Conservation (phyloP, 2,329 filamentous ascomycete genomes). For the Geoglossum cookeanum region DNA sequence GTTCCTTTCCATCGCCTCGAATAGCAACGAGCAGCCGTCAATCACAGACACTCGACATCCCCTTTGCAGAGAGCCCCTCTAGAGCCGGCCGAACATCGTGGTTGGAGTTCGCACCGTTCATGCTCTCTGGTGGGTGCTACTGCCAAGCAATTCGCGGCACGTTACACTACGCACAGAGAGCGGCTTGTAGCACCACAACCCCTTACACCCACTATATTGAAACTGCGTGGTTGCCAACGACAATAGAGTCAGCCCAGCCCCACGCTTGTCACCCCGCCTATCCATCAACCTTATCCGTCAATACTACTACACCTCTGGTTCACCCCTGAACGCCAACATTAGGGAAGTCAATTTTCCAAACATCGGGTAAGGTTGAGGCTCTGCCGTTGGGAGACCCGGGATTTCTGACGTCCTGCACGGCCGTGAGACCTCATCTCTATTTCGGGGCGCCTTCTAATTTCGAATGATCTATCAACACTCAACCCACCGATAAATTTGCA, state of each 20-base stretch:
- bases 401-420: neutral
- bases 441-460: neutral
- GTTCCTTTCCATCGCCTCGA: neutral
- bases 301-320: neutral
- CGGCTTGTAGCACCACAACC: neutral
- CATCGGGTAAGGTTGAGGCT: neutral
- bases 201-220: constrained; percentile 1
- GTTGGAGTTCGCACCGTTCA: neutral
- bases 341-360: neutral
- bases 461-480: neutral
- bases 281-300: constrained; percentile 1
- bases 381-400: neutral
- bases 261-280: constrained; percentile 1
- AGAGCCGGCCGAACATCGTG: neutral
- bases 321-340: neutral
- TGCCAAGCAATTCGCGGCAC: neutral
- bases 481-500: constrained; percentile 20
- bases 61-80: neutral
- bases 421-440: neutral
- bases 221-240: neutral
- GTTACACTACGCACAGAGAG: neutral
- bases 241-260: neutral
- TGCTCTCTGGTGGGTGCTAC: neutral
- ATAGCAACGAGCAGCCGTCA: neutral
- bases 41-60: neutral